Evolutionary conservation across 2,329 filamentous ascomycete species (phyloP).

Genomic region (Sclerotinia borealis): DNA sequence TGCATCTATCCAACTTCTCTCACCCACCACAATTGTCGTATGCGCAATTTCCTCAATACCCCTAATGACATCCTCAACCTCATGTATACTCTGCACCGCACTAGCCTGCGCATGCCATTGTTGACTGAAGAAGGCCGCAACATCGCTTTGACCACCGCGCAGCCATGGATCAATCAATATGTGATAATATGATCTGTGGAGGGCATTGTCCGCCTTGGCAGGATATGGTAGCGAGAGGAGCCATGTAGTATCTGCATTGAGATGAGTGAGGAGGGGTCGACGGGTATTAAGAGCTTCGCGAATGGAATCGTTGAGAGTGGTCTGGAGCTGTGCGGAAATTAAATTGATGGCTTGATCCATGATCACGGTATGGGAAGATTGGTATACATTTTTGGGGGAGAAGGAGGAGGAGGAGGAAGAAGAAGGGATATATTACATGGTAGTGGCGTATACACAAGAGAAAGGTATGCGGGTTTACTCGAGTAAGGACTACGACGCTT

Average conservation of each 20-base stretch:
- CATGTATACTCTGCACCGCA: constrained; percentile 47
- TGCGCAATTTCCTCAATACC: constrained; percentile 39
- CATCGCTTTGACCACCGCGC: constrained; percentile 54
- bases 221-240: constrained; percentile 58
- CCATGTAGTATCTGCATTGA: constrained; percentile 64
- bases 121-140: constrained; percentile 58
- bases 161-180: constrained; percentile 63
- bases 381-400: neutral
- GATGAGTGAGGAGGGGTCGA: constrained; percentile 53
- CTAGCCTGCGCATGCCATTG: constrained; percentile 56
- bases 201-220: neutral
- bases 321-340: neutral
- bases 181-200: constrained; percentile 47
- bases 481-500: too few relatives aligned
- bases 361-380: neutral
- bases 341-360: constrained; percentile 1
- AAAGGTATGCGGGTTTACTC: neutral
- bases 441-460: neutral
- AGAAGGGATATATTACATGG: neutral
- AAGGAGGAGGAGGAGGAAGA: too few relatives aligned
- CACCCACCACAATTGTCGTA: neutral
- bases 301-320: neutral
- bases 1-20: constrained; percentile 45
- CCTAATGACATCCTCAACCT: constrained; percentile 46
- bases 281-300: constrained; percentile 20